Evolutionary conservation across 495 filamentous ascomycete species (phyloP).

Genomic region (Lineolata rhizophorae): DNA sequence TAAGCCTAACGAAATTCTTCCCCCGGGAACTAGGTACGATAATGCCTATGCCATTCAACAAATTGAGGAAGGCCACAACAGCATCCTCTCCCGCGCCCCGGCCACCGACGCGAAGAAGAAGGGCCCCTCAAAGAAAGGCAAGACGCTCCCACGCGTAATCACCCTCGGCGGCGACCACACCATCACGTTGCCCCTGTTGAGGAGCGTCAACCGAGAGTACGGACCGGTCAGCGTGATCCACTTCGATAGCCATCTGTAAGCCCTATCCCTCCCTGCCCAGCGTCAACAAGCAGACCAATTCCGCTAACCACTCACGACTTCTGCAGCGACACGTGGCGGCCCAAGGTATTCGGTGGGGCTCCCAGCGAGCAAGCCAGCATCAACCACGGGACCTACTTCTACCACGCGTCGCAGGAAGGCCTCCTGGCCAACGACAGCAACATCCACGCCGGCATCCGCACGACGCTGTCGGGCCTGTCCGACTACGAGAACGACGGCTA

Average conservation of each 20-base stretch:
- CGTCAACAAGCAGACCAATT: not conserved
- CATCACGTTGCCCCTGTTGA: conserved; percentile 36
- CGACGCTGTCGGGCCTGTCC: conserved; percentile 42
- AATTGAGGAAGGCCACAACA: conserved; percentile 23
- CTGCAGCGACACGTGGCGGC: conserved; percentile 35
- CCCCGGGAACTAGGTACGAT: conserved; percentile 23
- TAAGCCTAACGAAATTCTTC: no score
- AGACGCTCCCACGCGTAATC: conserved; percentile 26
- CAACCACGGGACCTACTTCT: conserved; percentile 77
- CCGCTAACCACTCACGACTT: not conserved
- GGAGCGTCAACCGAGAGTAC: conserved; percentile 20
- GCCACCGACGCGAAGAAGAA: conserved; percentile 25
- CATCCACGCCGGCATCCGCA: conserved; percentile 75
- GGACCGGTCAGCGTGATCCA: conserved; percentile 22
- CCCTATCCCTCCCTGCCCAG: not conserved
- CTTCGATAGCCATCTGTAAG: conserved; percentile 24
- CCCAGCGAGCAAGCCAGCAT: conserved; percentile 42
- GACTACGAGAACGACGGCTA: conserved; percentile 71
- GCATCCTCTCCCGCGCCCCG: conserved; percentile 18
- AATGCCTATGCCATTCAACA: conserved; percentile 21
- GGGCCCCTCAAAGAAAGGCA: conserved; percentile 30
- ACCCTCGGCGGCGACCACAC: conserved; percentile 35
- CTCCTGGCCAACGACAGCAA: conserved; percentile 60
- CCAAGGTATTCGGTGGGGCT: conserved; percentile 43
- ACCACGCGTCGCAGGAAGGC: conserved; percentile 44